Evolutionary conservation across 331 rosid genomes (phyloP).

Genomic region (Malus hybrid): DNA sequence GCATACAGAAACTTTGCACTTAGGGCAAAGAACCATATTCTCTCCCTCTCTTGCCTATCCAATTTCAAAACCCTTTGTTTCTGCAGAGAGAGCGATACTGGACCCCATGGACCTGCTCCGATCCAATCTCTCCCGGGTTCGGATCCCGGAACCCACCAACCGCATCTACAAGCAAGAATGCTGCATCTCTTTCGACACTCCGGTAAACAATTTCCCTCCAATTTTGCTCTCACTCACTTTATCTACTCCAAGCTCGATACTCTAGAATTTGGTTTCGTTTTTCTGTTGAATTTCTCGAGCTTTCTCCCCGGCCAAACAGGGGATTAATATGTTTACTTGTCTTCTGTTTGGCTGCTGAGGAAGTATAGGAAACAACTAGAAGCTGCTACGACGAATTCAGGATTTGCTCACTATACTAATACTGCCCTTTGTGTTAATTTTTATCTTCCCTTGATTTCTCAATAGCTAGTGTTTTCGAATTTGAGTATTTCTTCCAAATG

Average conservation of each 20-base stretch:
- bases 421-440: no score
- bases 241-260: neutral
- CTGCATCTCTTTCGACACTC: slow-evolving; percentile 82
- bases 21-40: slow-evolving; percentile 33
- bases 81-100: slow-evolving; percentile 9
- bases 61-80: neutral
- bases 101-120: slow-evolving; percentile 73
- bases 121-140: slow-evolving; percentile 78
- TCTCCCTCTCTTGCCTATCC: neutral
- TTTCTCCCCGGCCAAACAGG: neutral
- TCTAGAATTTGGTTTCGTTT: neutral
- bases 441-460: no score
- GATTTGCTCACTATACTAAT: neutral
- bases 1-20: neutral
- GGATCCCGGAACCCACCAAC: slow-evolving; percentile 96
- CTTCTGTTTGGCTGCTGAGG: neutral
- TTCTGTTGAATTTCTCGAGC: neutral
- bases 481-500: neutral
- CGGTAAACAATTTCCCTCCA: slow-evolving; percentile 32
- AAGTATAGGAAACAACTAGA: neutral
- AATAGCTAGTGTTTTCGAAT: neutral
- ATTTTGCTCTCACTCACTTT: neutral
- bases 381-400: neutral
- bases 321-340: neutral
- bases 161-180: slow-evolving; percentile 99